A percentile compares a stretch with the other conserved stretches of the same genome.
phyloP scores from a whole-genome alignment of 2,329 filamentous ascomycete genomes.

The Botryosphaeria dothidea region DNA sequence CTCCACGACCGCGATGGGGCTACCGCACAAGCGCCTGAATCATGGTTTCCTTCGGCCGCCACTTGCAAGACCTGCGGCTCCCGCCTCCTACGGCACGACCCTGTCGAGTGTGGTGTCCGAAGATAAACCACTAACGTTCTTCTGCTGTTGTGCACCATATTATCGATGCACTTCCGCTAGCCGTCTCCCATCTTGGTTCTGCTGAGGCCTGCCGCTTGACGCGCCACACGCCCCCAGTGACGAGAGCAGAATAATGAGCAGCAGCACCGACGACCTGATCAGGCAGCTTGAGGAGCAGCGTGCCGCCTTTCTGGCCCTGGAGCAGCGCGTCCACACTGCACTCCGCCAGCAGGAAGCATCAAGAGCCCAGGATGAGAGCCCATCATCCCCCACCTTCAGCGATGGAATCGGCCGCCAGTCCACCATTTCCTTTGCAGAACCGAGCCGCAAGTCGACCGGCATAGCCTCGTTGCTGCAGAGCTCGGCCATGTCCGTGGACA shows the following conservation, averaged over 20 bases:
- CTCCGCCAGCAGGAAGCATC: conserved; percentile 3
- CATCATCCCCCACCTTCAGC: conserved; percentile 4
- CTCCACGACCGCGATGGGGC: conserved; percentile 14
- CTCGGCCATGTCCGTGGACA: conserved; percentile 37
- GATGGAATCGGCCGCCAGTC: conserved; percentile 11
- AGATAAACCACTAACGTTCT: conserved; percentile 18
- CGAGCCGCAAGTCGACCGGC: conserved; percentile 7
- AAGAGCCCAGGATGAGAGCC: neutral
- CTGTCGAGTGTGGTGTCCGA: neutral
- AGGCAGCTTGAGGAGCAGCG: conserved; percentile 20
- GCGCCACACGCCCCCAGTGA: neutral
- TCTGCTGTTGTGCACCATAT: neutral
- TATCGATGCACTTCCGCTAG: conserved; percentile 6
- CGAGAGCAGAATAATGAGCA: conserved; percentile 17
- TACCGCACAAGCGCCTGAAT: conserved; percentile 18
- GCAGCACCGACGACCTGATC: conserved; percentile 15
- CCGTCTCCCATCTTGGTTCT: neutral
- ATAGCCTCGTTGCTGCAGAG: conserved; percentile 23
- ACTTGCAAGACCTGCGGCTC: conserved; percentile 2
- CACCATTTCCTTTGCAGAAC: conserved; percentile 16
- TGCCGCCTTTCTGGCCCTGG: conserved; percentile 14
- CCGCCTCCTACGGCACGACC: conserved; percentile 10
- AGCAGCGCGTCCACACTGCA: conserved; percentile 18
- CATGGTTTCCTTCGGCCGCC: conserved; percentile 12
- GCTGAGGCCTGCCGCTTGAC: neutral